Percentiles rank a stretch among this genome's conserved stretches.
phyloP scores from a whole-genome alignment of 768 basidiomycete genomes.

The Collybia nuda region DNA sequence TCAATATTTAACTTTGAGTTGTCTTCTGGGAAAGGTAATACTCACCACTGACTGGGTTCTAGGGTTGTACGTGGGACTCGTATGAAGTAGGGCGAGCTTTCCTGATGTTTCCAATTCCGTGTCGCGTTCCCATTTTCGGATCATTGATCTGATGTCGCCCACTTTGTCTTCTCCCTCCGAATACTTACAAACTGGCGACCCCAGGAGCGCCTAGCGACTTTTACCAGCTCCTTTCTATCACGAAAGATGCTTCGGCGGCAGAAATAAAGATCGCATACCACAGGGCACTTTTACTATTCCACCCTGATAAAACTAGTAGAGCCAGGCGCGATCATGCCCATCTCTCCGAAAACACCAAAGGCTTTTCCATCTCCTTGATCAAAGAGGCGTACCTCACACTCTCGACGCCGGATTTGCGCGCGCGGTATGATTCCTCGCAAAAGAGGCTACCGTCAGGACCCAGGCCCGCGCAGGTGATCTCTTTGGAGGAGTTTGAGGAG shows the following conservation, averaged over 20 bases:
- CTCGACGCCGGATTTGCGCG: conserved; percentile 46
- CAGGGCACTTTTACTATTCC: conserved; percentile 57
- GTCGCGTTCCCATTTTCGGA: no score
- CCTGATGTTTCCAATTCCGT: no score
- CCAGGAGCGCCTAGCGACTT: conserved; percentile 37
- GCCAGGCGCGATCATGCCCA: background rate
- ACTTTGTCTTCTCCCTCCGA: no score
- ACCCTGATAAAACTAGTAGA: conserved; percentile 47
- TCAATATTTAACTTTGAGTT: no score
- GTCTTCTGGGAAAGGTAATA: no score
- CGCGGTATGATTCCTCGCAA: conserved; percentile 45
- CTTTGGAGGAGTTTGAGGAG: conserved; percentile 70
- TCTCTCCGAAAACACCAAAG: background rate
- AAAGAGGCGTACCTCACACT: conserved; percentile 70
- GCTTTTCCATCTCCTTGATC: conserved; percentile 54
- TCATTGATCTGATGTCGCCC: no score
- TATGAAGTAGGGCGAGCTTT: no score
- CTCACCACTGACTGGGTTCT: no score
- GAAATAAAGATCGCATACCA: conserved; percentile 75
- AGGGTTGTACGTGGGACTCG: no score
- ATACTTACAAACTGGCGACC: background rate
- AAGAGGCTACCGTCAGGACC: conserved; percentile 29
- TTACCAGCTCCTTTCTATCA: conserved; percentile 58
- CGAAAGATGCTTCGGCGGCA: conserved; percentile 43
- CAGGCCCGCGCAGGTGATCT: conserved; percentile 76